Percentiles rank a stretch among this genome's conserved stretches.
These are phyloP conservation scores for Ceratocystis alfenasii DNA, from an alignment of 2,329 filamentous ascomycete species.

Conservation along the genomic window DNA sequence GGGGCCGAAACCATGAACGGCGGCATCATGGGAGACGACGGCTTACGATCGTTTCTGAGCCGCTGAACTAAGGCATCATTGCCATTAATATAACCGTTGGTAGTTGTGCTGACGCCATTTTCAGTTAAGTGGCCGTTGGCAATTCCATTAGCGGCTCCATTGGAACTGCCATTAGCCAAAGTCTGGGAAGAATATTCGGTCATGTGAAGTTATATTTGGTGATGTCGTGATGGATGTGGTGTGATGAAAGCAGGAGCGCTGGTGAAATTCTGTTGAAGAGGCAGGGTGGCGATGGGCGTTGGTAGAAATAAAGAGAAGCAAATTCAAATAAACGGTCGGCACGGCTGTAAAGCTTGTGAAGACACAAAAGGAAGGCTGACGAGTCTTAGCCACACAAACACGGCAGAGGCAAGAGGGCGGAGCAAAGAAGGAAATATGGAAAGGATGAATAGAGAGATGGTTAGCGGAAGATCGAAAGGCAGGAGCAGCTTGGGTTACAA, in stretches of 20 bases:
- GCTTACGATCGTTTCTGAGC: conserved; percentile 40
- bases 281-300: neutral
- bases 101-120: neutral
- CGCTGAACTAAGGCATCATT: conserved; percentile 30
- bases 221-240: neutral
- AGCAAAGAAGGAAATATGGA: conserved; percentile 14
- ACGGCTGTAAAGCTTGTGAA: neutral
- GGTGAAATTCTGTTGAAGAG: neutral
- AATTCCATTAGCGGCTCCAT: conserved; percentile 18
- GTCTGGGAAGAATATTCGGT: conserved; percentile 13
- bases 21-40: conserved; percentile 60
- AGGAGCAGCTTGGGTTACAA: neutral
- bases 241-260: neutral
- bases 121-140: conserved; percentile 25
- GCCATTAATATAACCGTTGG: conserved; percentile 27
- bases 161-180: conserved; percentile 15
- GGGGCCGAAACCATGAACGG: conserved; percentile 97
- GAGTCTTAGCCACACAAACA: neutral
- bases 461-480: neutral
- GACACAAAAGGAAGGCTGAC: conserved; percentile 1
- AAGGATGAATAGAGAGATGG: neutral
- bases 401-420: conserved; percentile 1
- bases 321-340: neutral
- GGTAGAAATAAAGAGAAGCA: neutral
- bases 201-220: conserved; percentile 13